Evolutionary conservation across 805 yeast species (phyloP).

Genomic region (Metschnikowia similis): DNA sequence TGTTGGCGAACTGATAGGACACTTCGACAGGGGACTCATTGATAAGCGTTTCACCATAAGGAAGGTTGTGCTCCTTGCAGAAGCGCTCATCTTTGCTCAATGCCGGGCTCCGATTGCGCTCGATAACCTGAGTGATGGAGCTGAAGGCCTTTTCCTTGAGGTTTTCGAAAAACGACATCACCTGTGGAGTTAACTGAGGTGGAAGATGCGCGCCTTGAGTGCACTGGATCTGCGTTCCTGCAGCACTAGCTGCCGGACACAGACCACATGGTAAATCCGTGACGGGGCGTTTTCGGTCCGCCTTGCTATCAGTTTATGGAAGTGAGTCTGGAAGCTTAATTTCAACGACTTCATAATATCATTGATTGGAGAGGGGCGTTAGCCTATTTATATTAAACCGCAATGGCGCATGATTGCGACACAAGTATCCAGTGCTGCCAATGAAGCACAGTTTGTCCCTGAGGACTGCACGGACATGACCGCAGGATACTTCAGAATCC

Average conservation of each 20-base stretch:
- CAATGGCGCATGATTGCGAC: too few species aligned
- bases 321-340: too few species aligned
- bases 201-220: not conserved
- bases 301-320: too few species aligned
- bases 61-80: conserved; percentile 63
- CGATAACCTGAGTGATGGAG: conserved; percentile 41
- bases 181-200: not conserved
- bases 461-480: too few species aligned
- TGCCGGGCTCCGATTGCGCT: conserved; percentile 39
- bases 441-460: too few species aligned
- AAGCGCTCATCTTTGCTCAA: conserved; percentile 68
- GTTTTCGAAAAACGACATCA: conserved; percentile 50
- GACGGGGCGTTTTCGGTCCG: too few species aligned
- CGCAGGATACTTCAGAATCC: too few species aligned
- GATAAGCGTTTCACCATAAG: conserved; percentile 62
- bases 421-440: too few species aligned
- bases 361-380: too few species aligned
- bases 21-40: conserved; percentile 67
- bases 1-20: conserved; percentile 25
- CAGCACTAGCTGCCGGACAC: not conserved
- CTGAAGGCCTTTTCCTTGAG: conserved; percentile 44
- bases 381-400: too few species aligned
- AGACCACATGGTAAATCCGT: too few species aligned
- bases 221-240: not conserved
- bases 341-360: too few species aligned